phyloP scores from a whole-genome alignment of 2,329 filamentous ascomycete species.

The Achaetomium macrosporum region DNA sequence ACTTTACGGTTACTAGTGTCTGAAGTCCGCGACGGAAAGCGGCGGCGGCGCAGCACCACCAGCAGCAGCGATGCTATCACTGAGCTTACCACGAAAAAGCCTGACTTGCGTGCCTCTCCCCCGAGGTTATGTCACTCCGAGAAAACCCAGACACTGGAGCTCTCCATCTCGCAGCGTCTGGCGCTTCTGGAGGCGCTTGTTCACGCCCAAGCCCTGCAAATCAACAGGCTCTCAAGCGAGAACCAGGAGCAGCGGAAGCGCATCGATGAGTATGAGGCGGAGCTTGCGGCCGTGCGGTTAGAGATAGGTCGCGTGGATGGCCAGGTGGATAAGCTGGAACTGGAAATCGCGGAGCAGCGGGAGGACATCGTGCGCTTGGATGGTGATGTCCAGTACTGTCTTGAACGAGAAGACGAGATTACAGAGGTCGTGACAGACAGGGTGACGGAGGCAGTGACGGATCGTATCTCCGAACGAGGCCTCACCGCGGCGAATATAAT shows the following conservation, averaged over 20 bases:
- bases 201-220: conserved; percentile 7
- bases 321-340: conserved; percentile 3
- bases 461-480: neutral
- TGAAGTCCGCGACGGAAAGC: conserved; percentile 1
- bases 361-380: conserved; percentile 6
- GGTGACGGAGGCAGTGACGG: neutral
- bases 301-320: conserved; percentile 1
- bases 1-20: neutral
- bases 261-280: conserved; percentile 2
- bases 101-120: conserved; percentile 3
- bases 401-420: conserved; percentile 6
- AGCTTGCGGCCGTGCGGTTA: neutral
- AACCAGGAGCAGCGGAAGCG: conserved; percentile 5
- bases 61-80: no score
- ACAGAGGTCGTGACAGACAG: neutral
- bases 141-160: conserved; percentile 1
- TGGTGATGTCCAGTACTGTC: conserved; percentile 7
- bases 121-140: neutral
- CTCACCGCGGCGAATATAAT: neutral
- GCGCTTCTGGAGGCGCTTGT: conserved; percentile 7
- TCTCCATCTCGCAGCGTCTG: conserved; percentile 6
- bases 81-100: neutral
- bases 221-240: conserved; percentile 5
- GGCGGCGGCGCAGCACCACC: neutral
- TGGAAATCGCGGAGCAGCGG: conserved; percentile 6